Conservation (phyloP, 441 rosid genomes). For the Aleurites moluccanus region DNA sequence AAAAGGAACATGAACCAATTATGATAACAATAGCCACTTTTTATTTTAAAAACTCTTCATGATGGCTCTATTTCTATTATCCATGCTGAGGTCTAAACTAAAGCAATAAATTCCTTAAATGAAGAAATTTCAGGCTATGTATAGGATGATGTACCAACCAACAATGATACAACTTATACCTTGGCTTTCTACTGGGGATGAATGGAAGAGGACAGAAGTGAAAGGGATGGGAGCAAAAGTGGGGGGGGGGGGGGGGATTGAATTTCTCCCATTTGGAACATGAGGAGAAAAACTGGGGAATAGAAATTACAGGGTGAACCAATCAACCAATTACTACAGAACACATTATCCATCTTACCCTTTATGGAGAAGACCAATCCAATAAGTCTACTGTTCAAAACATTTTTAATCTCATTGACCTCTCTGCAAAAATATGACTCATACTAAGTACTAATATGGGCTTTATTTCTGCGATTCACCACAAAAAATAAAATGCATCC, state of each 20-base stretch:
- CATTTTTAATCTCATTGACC: not conserved
- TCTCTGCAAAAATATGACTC: not conserved
- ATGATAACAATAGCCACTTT: not conserved
- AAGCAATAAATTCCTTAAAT: not conserved
- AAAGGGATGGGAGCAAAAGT: not conserved
- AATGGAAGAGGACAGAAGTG: not conserved
- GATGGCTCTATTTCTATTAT: conserved; percentile 5
- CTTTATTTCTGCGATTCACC: not conserved
- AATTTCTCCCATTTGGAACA: not conserved
- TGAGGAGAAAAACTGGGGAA: not conserved
- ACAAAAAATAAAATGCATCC: not conserved
- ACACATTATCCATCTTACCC: not conserved
- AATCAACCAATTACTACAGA: not conserved
- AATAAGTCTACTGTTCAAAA: not conserved
- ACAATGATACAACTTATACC: not conserved
- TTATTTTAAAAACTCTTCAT: not conserved
- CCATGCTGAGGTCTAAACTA: not conserved
- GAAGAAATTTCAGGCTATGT: not conserved
- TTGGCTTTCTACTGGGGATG: not conserved
- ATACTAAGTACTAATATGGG: not conserved
- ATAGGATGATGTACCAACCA: conserved; percentile 4
- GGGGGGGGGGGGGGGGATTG: not conserved
- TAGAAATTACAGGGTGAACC: not conserved
- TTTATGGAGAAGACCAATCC: not conserved
- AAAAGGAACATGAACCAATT: not conserved